These are phyloP conservation scores for Penicillium sp. DNA, from an alignment of 2,329 filamentous ascomycete species.

Conservation along the genomic window DNA sequence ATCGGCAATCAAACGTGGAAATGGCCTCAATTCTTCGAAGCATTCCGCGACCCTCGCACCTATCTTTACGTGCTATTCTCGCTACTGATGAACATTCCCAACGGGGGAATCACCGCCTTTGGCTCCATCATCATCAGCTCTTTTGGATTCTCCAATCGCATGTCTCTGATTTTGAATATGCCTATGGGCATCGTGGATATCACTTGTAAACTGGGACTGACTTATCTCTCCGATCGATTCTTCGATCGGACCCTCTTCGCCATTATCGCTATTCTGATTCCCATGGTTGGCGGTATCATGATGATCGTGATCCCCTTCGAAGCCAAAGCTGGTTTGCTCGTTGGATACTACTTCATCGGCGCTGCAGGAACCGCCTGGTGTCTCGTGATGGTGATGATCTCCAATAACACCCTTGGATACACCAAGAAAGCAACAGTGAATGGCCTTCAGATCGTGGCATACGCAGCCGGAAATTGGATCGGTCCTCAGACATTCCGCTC, in stretches of 20 bases:
- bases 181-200: conserved; percentile 10
- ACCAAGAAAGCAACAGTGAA: conserved; percentile 40
- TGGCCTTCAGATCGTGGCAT: conserved; percentile 38
- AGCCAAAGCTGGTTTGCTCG: conserved; percentile 34
- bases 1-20: conserved; percentile 15
- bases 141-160: conserved; percentile 12
- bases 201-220: conserved; percentile 9
- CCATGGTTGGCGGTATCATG: conserved; percentile 24
- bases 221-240: conserved; percentile 12
- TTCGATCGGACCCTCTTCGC: conserved; percentile 13
- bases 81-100: conserved; percentile 18
- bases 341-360: conserved; percentile 39
- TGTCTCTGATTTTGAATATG: conserved; percentile 8
- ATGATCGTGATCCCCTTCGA: conserved; percentile 19
- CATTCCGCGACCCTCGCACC: conserved; percentile 14
- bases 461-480: conserved; percentile 42
- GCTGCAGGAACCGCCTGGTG: conserved; percentile 27
- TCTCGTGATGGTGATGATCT: conserved; percentile 18
- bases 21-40: conserved; percentile 15
- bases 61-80: conserved; percentile 12
- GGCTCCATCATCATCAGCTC: conserved; percentile 13
- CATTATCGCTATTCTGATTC: conserved; percentile 24
- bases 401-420: conserved; percentile 28
- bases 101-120: conserved; percentile 21
- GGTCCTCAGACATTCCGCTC: conserved; percentile 42